Base-by-base conservation (phyloP, 169 alveolate genomes). In the Plasmodium inui region DNA sequence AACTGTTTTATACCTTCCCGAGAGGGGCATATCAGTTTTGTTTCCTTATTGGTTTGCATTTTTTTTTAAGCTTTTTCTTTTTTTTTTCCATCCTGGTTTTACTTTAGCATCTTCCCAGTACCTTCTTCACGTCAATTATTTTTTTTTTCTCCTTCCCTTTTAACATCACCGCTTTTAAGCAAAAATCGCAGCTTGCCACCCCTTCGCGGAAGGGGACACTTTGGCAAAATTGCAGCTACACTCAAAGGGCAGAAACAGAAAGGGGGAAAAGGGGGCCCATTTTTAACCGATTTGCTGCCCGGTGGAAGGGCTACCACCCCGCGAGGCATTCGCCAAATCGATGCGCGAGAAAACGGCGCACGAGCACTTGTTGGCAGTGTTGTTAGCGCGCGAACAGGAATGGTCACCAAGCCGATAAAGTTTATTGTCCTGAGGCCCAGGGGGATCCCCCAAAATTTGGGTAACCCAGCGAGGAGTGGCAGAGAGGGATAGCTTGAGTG, bases 371-470 rank as follows among this genome's bases (percentile, higher is more conserved):
- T 44, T 44, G 73, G 30, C n/a, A 81, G 32, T 28, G 26, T 3
- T 46, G 67, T 7, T 57, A 12, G 70, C 39, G 39, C 61, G 39
- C n/a, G 2, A 57, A 57, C 37, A 39, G 79, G 67, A 39, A 85
- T 85, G 93, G 78, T 50, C 19, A 73, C 37, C 1, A 73, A 67
- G 78, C 22, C 9, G 41, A 85, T 85, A 2, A 85, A 85, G 46
- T 85, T 85, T 22, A 85, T 85, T 32, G 79, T 85, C 39, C 61
- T 85, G 61, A 41, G 93, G 50, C 93, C 93, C 26, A 85, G 84
- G 70, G 93, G 84, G 34, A 73, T 85, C 26, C 93, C 83, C 53
- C 85, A 85, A 53, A 73, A 73, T 85, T 73, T 85, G 76, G 93
- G 93, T 85, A 85, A 7, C 41, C 30, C 26, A 44, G 26, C 3